Evolutionary conservation across 164 flowering plant genomes (phyloP).

Genomic region (Vitis rupestris): DNA sequence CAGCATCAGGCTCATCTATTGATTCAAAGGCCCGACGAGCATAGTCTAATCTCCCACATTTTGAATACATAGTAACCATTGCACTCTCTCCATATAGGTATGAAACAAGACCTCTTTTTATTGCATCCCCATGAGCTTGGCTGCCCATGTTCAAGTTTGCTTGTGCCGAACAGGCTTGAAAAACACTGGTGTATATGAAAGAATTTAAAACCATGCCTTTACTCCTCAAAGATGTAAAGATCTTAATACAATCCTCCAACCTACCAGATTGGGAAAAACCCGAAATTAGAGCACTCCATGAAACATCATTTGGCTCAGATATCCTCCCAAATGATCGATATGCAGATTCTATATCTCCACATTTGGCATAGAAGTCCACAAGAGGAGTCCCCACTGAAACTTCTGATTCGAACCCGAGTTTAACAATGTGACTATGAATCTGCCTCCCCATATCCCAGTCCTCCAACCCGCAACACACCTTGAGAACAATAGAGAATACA

Average conservation of each 20-base stretch:
- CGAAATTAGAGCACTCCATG: slow-evolving; percentile 58
- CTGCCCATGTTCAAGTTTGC: slow-evolving; percentile 43
- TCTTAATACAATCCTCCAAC: slow-evolving; percentile 31
- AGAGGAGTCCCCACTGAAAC: slow-evolving; percentile 59
- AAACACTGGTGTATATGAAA: slow-evolving; percentile 46
- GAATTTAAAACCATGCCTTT: slow-evolving; percentile 28
- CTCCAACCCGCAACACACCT: slow-evolving; percentile 39
- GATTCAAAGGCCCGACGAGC: slow-evolving; percentile 42
- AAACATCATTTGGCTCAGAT: slow-evolving; percentile 47
- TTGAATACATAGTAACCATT: slow-evolving; percentile 60
- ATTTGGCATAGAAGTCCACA: slow-evolving; percentile 56
- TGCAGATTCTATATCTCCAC: slow-evolving; percentile 40
- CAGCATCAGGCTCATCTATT: slow-evolving; percentile 41
- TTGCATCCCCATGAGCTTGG: slow-evolving; percentile 63
- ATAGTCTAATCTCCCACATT: slow-evolving; percentile 49
- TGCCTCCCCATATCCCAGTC: slow-evolving; percentile 36
- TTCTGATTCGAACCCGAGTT: slow-evolving; percentile 39
- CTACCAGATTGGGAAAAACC: slow-evolving; percentile 43
- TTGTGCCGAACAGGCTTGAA: slow-evolving; percentile 46
- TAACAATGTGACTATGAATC: slow-evolving; percentile 41
- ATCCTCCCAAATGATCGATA: slow-evolving; percentile 37
- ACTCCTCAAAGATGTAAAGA: slow-evolving; percentile 35
- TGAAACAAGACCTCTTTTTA: slow-evolving; percentile 47
- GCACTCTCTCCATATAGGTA: slow-evolving; percentile 52
- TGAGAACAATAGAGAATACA: slow-evolving; percentile 49